Evolutionary conservation across 2,329 filamentous ascomycete species (phyloP).

Genomic region (Microcera coccophila): DNA sequence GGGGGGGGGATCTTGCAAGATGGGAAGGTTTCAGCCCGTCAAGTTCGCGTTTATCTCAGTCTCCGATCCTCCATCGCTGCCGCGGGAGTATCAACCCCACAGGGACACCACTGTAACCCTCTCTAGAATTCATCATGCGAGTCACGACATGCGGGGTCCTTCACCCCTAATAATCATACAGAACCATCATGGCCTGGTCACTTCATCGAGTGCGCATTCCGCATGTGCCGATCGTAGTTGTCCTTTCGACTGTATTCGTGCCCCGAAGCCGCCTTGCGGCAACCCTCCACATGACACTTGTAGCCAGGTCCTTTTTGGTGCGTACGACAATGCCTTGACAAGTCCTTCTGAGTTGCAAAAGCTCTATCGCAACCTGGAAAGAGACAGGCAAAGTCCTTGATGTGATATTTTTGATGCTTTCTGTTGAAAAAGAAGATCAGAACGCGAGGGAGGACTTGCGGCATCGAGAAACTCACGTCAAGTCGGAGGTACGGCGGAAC

Average conservation of each 20-base stretch:
- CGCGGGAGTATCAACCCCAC: too few species aligned
- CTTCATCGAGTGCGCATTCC: slow-evolving; percentile 18
- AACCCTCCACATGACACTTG: slow-evolving; percentile 24
- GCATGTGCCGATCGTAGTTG: slow-evolving; percentile 28
- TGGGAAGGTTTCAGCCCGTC: too few species aligned
- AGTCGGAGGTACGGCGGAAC: slow-evolving; percentile 25
- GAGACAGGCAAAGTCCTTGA: slow-evolving; percentile 27
- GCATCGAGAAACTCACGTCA: slow-evolving; percentile 18
- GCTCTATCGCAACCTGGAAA: slow-evolving; percentile 23
- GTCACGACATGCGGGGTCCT: too few species aligned
- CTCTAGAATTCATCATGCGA: too few species aligned
- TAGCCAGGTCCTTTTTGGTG: slow-evolving; percentile 25
- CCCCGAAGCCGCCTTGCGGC: slow-evolving; percentile 25
- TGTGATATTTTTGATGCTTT: slow-evolving; percentile 28
- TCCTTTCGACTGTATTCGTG: slow-evolving; percentile 28
- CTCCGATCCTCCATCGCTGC: too few species aligned
- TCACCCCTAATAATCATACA: not conserved
- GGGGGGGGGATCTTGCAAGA: too few species aligned
- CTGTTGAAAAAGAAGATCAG: slow-evolving; percentile 10
- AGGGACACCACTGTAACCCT: too few species aligned
- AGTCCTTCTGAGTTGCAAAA: slow-evolving; percentile 26
- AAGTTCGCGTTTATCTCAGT: too few species aligned
- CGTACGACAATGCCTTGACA: slow-evolving; percentile 24
- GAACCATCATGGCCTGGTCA: not conserved
- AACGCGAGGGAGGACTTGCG: not conserved